Conservation (phyloP, 805 yeast species). For the Candida silvicultrix region DNA sequence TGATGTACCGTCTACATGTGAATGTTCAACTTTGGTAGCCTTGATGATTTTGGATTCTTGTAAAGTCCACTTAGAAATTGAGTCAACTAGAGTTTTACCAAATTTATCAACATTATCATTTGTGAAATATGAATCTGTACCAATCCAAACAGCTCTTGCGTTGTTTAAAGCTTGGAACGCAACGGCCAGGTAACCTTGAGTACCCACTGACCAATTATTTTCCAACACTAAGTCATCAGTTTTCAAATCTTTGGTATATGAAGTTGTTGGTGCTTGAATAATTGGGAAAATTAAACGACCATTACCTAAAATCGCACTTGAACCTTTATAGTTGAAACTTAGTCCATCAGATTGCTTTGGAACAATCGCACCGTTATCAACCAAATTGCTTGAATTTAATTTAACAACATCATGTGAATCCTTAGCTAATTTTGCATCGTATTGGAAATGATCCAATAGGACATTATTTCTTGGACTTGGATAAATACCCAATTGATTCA, state of each 20-base stretch:
- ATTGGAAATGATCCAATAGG: conserved; percentile 59
- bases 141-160: conserved; percentile 78
- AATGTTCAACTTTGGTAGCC: conserved; percentile 47
- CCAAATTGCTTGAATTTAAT: conserved; percentile 10
- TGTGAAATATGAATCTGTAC: conserved; percentile 51
- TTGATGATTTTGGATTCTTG: conserved; percentile 61
- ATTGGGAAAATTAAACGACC: conserved; percentile 68
- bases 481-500: conserved; percentile 75
- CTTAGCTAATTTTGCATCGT: conserved; percentile 13
- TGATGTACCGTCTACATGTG: conserved; percentile 35
- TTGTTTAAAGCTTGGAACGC: conserved; percentile 76
- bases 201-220: conserved; percentile 70
- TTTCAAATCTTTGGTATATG: conserved; percentile 46
- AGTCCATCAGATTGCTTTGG: conserved; percentile 6
- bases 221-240: conserved; percentile 36
- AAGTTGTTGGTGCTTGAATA: conserved; percentile 56
- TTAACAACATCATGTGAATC: conserved; percentile 15
- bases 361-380: conserved; percentile 17
- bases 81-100: conserved; percentile 28
- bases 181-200: conserved; percentile 69
- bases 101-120: conserved; percentile 28
- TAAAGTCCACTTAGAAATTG: conserved; percentile 64
- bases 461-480: conserved; percentile 73
- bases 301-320: conserved; percentile 67
- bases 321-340: conserved; percentile 37